Evolutionary conservation across 768 basidiomycete genomes (phyloP).

Genomic region (Calocera cornea): DNA sequence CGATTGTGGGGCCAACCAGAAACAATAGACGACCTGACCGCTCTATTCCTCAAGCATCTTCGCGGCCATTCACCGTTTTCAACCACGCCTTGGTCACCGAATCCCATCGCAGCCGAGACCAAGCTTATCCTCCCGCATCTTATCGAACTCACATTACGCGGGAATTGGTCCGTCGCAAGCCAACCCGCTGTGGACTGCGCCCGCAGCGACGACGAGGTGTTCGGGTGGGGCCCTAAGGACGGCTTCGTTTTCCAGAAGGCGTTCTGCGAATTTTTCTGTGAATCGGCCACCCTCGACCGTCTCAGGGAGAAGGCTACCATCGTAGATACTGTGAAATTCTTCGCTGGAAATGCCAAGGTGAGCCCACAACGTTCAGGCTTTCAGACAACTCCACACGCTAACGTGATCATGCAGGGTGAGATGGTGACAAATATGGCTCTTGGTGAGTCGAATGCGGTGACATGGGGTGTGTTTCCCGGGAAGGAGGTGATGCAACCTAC

Average conservation of each 20-base stretch:
- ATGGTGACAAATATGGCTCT: constrained; percentile 65
- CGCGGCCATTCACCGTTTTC: constrained; percentile 42
- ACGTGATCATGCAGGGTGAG: constrained; percentile 44
- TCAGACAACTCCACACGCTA: neutral
- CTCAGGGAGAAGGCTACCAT: constrained; percentile 46
- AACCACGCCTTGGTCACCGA: constrained; percentile 79
- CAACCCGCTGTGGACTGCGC: constrained; percentile 86
- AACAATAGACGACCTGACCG: constrained; percentile 52
- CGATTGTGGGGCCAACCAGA: constrained; percentile 67
- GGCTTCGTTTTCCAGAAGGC: constrained; percentile 97
- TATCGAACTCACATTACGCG: constrained; percentile 55
- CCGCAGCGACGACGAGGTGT: constrained; percentile 54
- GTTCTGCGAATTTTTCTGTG: constrained; percentile 93
- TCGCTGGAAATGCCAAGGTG: constrained; percentile 70
- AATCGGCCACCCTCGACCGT: constrained; percentile 39
- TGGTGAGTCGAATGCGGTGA: constrained; percentile 81
- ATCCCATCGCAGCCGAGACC: constrained; percentile 72
- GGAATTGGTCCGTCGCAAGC: constrained; percentile 95
- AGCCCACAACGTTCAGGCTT: constrained; percentile 14
- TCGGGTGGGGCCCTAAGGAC: constrained; percentile 86
- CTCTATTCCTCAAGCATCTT: constrained; percentile 69
- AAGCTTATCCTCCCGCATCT: constrained; percentile 63
- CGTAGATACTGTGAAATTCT: constrained; percentile 51
- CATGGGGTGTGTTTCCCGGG: constrained; percentile 97
- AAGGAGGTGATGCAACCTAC: constrained; percentile 94